Evolutionary conservation across 345 rosid species (phyloP), one percentile per base, ranked within the genome.

Genomic region (Euclidium syriacum): DNA sequence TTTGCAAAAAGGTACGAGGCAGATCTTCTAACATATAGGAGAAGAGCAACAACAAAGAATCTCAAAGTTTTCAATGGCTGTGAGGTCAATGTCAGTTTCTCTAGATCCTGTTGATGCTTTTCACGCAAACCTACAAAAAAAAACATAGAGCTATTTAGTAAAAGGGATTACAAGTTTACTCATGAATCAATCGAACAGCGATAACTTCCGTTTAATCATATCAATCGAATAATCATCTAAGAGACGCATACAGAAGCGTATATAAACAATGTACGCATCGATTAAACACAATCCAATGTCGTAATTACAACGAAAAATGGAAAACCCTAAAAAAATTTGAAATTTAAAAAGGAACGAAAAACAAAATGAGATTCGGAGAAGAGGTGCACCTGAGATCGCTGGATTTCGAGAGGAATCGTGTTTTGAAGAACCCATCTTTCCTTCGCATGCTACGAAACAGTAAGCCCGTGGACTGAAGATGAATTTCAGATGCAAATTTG

Each of bases 61-160:
- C 77, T 88, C 44, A 81, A 68, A 0, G 96, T 91, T 73, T 71
- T 88, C 8, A 86, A 46, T 41, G 98, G 95, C 70, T 88, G 96
- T 1, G 81, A 65, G 11, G 82, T 79, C 55, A 88, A 52, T 26
- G 88, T 81, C 46, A 88, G 72, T 43, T 66, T 72, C 20, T 72
- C 72, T 44, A 73, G 73, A 60, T 73, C 77, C 41, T 67, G 65
- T 49, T 62, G 73, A 62, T 73, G 77, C 69, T 53, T 73, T 55
- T 73, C 73, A 48, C 53, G 69, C 49, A 73, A 56, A 55, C 68
- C 77, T 73, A 35, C 60, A 32, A n/a, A n/a, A n/a, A 46, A 24
- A 18, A 41, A 14, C 12, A 20, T 4, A 14, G 36, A 52, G 7
- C 52, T 62, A 15, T 22, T 18, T 40, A 15, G 41, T 52, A 23